Conservation (phyloP, 495 filamentous ascomycete genomes). For the Talaromyces nanjingensis region DNA sequence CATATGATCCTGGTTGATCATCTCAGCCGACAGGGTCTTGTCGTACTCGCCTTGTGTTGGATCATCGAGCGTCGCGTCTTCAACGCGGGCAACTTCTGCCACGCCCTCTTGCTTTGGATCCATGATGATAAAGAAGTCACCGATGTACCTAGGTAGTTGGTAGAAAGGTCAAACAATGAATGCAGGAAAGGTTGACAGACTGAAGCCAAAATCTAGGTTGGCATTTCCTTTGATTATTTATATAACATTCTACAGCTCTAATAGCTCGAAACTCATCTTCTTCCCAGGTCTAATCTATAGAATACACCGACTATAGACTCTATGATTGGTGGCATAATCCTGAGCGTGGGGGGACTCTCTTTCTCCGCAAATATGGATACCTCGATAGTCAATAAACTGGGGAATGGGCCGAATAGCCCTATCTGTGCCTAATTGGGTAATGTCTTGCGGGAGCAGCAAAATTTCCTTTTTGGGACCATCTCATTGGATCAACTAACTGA, state of each 20-base stretch:
- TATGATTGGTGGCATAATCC: not conserved
- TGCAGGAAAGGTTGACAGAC: not conserved
- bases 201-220: not conserved
- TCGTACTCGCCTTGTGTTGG: not conserved
- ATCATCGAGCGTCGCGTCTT: not conserved
- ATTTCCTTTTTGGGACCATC: too few relatives aligned
- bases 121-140: not conserved
- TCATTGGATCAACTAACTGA: too few relatives aligned
- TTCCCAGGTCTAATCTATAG: not conserved
- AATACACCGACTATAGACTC: not conserved
- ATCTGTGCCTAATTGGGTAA: too few relatives aligned
- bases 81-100: not conserved
- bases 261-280: not conserved
- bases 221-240: not conserved
- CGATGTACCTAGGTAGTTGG: too few relatives aligned
- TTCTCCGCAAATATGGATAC: not conserved
- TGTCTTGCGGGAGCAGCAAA: too few relatives aligned
- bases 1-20: constrained; percentile 6
- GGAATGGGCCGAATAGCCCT: not conserved
- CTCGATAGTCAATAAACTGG: not conserved
- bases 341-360: not conserved
- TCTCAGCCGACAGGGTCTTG: not conserved
- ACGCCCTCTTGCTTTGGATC: not conserved
- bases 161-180: not conserved
- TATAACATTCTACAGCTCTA: not conserved